Conservation (phyloP, 2,329 filamentous ascomycete genomes). For the Pseudopyrenochaeta lycopersici region DNA sequence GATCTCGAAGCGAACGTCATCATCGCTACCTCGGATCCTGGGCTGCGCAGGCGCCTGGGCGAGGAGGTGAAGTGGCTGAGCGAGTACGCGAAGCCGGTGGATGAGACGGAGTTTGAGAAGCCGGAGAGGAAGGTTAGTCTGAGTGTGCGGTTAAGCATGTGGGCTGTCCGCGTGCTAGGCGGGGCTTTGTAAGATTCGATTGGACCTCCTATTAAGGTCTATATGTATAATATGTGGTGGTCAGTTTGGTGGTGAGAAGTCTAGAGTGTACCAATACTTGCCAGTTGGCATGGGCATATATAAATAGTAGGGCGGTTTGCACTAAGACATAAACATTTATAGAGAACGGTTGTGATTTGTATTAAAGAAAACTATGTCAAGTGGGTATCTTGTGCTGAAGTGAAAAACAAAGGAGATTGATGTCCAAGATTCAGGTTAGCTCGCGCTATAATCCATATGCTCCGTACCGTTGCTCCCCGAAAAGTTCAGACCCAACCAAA, state of each 20-base stretch:
- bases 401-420: neutral
- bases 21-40: conserved; percentile 80
- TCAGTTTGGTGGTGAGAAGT: neutral
- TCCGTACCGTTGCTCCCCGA: neutral
- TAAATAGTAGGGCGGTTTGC: neutral
- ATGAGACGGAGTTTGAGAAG: conserved; percentile 79
- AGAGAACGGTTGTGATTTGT: neutral
- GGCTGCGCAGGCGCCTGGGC: conserved; percentile 75
- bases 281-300: neutral
- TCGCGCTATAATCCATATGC: neutral
- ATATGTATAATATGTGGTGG: neutral
- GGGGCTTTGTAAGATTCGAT: conserved; percentile 73
- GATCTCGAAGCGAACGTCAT: conserved; percentile 91
- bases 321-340: neutral
- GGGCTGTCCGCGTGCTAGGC: conserved; percentile 86
- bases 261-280: neutral
- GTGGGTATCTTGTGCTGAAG: conserved; percentile 17
- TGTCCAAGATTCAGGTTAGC: neutral
- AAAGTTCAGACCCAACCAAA: neutral
- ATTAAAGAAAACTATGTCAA: conserved; percentile 3
- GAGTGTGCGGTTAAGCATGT: conserved; percentile 89
- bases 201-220: too few relatives aligned
- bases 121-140: conserved; percentile 85
- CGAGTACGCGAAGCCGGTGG: conserved; percentile 73
- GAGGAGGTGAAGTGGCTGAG: conserved; percentile 84